A percentile compares a stretch with the other conserved stretches of the same genome.
Evolutionary conservation across 176 grass and related monocot species (phyloP).

Genomic region (Metroxylon sagu): DNA sequence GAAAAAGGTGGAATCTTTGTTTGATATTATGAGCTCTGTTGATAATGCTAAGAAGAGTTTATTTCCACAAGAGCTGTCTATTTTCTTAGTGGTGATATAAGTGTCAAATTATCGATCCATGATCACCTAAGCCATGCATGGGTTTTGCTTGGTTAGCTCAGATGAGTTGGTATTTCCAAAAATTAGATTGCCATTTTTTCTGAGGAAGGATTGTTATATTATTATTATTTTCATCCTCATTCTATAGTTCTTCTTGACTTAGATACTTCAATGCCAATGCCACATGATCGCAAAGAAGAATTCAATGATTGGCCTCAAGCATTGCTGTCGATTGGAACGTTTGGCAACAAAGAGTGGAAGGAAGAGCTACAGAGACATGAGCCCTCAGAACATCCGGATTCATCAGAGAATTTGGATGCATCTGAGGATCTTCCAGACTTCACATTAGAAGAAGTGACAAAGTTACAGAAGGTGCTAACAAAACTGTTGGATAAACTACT

Average conservation of each 20-base stretch:
- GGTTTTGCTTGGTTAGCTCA: no score
- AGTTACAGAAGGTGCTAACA: constrained; percentile 33
- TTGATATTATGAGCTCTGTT: no score
- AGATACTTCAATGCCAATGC: constrained; percentile 23
- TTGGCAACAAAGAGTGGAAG: constrained; percentile 19
- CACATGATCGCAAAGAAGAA: constrained; percentile 17
- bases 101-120: no score
- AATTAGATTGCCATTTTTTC: no score
- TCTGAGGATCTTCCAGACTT: constrained; percentile 22
- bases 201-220: no score
- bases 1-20: no score
- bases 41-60: no score
- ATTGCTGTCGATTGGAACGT: constrained; percentile 49
- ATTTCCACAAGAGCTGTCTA: no score
- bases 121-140: no score
- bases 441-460: constrained; percentile 25
- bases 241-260: constrained; percentile 1
- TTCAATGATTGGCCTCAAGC: constrained; percentile 20
- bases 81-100: no score
- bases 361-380: background rate
- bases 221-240: background rate
- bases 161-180: no score
- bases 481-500: no score
- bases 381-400: background rate
- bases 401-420: background rate